Conservation (phyloP, 1,284 basidiomycete species). For the Ustilago curta region DNA sequence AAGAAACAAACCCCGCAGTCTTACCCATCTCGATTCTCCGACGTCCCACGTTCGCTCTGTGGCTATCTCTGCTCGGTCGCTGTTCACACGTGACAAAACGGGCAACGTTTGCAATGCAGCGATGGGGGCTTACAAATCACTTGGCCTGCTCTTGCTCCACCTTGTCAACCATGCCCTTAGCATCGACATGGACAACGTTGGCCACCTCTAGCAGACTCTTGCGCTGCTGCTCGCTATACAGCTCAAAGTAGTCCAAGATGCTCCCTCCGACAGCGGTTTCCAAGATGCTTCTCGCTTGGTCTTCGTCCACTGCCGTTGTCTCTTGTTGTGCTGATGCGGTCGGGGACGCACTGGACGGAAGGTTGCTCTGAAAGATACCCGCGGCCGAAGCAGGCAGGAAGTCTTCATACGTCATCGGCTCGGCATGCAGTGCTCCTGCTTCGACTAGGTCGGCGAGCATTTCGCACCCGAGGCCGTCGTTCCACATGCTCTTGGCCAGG, state of each 20-base stretch:
- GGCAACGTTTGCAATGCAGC: not conserved
- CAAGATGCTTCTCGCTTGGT: constrained; percentile 13
- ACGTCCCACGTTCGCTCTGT: not conserved
- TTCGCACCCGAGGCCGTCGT: constrained; percentile 2
- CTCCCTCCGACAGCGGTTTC: constrained; percentile 33
- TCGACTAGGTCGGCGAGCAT: constrained; percentile 57
- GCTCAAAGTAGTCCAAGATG: constrained; percentile 43
- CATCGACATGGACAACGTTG: not conserved
- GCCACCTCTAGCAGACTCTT: constrained; percentile 29
- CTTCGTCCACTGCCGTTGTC: not conserved
- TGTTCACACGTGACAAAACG: not conserved
- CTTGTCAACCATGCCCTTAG: not conserved
- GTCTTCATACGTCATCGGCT: constrained; percentile 71
- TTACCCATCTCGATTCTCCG: constrained; percentile 9
- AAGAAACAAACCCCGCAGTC: not conserved
- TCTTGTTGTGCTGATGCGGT: not conserved
- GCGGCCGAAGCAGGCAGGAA: constrained; percentile 71
- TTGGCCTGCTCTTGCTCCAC: not conserved
- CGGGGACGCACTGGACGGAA: constrained; percentile 9
- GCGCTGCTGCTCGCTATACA: constrained; percentile 39
- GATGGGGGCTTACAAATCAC: constrained; percentile 2
- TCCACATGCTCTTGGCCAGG: constrained; percentile 17
- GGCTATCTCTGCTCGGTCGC: not conserved
- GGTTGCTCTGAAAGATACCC: constrained; percentile 71
- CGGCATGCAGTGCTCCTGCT: constrained; percentile 61